phyloP scores from a whole-genome alignment of 2,329 filamentous ascomycete genomes.

The Botryotinia convoluta region DNA sequence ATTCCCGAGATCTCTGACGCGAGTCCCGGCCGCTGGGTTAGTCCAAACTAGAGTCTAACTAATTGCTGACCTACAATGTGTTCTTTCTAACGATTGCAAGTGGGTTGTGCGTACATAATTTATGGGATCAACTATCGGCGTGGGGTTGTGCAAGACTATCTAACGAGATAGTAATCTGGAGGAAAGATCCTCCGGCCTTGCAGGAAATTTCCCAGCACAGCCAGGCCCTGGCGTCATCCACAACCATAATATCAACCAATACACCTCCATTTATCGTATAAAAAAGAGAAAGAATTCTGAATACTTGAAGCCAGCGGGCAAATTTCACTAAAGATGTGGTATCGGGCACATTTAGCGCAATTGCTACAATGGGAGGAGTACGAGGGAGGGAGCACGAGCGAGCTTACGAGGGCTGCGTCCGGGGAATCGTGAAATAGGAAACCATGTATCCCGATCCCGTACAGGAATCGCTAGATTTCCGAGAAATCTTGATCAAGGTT shows the following conservation, averaged over 20 bases:
- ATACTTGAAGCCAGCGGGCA: background rate
- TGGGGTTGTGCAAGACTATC: background rate
- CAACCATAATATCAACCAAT: background rate
- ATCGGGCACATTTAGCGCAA: constrained; percentile 1
- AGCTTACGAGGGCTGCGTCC: background rate
- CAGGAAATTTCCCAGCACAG: background rate
- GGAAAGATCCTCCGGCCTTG: background rate
- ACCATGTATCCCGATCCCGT: background rate
- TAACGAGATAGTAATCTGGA: constrained; percentile 10
- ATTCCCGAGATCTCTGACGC: background rate
- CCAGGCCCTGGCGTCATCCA: background rate
- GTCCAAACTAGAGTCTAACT: background rate
- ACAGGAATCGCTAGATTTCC: background rate
- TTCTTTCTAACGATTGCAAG: background rate
- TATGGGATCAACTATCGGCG: background rate
- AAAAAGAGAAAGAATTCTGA: background rate
- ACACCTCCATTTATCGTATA: background rate
- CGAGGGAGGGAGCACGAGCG: constrained; percentile 1
- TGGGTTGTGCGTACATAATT: background rate
- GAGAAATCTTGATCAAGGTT: background rate
- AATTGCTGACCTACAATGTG: background rate
- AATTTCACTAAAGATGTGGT: background rate
- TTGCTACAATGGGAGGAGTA: constrained; percentile 8
- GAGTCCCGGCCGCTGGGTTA: constrained; percentile 1
- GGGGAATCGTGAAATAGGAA: background rate